Conservation (phyloP, 2,329 filamentous ascomycete genomes). For the Pseudocercospora macadamiae region DNA sequence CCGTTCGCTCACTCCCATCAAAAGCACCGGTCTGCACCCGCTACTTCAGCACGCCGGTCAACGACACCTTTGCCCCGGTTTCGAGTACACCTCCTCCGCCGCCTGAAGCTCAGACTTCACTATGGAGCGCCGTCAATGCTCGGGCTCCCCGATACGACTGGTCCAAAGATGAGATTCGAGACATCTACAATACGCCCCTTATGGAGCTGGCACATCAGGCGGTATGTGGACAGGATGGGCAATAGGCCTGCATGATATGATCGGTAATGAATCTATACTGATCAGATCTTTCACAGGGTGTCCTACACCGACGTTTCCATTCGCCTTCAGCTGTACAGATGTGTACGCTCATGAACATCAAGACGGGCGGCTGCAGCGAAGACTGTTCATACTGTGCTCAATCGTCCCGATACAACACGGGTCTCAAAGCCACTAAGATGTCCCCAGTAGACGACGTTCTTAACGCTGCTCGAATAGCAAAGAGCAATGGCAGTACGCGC, state of each 20-base stretch:
- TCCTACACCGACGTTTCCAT: constrained; percentile 82
- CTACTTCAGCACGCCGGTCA: constrained; percentile 40
- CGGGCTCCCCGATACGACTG: constrained; percentile 69
- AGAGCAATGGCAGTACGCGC: constrained; percentile 80
- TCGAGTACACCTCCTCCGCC: constrained; percentile 30
- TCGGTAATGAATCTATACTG: neutral
- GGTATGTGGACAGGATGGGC: constrained; percentile 25
- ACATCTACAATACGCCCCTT: constrained; percentile 80
- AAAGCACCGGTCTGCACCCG: constrained; percentile 19
- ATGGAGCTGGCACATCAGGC: constrained; percentile 63
- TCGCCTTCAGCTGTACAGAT: constrained; percentile 82
- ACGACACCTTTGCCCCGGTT: constrained; percentile 38
- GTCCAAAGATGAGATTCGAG: constrained; percentile 78
- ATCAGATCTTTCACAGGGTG: constrained; percentile 57
- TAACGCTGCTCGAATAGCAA: constrained; percentile 73
- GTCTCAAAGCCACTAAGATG: constrained; percentile 78
- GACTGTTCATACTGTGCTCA: constrained; percentile 94
- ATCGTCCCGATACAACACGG: constrained; percentile 77
- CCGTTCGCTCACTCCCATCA: constrained; percentile 26
- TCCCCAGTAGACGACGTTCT: constrained; percentile 80
- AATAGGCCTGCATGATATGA: neutral
- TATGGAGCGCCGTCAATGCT: constrained; percentile 61
- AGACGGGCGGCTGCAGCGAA: constrained; percentile 88
- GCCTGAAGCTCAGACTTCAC: constrained; percentile 34
- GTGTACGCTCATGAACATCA: constrained; percentile 96